Base-by-base conservation (phyloP, 495 filamentous ascomycete species). In the Cercophora newfieldiana region DNA sequence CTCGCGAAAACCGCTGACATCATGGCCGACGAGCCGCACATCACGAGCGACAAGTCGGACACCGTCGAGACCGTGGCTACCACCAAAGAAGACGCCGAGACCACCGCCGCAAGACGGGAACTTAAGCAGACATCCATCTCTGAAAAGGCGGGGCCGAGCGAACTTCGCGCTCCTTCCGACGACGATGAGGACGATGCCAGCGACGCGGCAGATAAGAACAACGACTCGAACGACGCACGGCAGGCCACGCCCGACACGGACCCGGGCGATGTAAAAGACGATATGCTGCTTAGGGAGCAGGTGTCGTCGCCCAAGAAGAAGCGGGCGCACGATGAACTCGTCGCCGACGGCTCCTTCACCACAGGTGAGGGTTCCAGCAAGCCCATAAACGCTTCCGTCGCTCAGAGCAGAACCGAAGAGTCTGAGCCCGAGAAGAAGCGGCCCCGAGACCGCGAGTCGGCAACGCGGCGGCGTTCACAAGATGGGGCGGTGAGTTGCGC, bases 371-470 rank as follows among this genome's bases (percentile, higher is more conserved):
- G 21, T n/a, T 53, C 68, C 57, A 58, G 63, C 49, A 72, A 70
- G 55, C 65, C 64, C 22, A 49, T 47, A 47, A 68, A 63, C 48
- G 64, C 71, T 28, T 68, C 68, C n/a, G 60, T 66, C 19, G 64
- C 73, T 28, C 65, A 76, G 31, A 78, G 68, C 64, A 75, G 82
- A 50, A 78, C 79, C 30, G 75, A 77, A 51, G 72, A 80, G 55
- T 79, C 77, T 49, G 84, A 83, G 66, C 84, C 84, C 31, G 83
- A 86, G 75, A 86, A 86, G 75, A 86, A 86, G 71, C 77, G 84
- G 1, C 75, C 78, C 24, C 77, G 83, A 30, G 83, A 85, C 65
- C 68, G 71, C 30, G 71, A 75, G 24, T 67, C 66, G 6, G 25
- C 22, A 5, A 70, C 65, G 6, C 56, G 65, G 28, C 33, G 59